Conservation (phyloP, 1,284 basidiomycete species). For the Pseudozyma pruni region DNA sequence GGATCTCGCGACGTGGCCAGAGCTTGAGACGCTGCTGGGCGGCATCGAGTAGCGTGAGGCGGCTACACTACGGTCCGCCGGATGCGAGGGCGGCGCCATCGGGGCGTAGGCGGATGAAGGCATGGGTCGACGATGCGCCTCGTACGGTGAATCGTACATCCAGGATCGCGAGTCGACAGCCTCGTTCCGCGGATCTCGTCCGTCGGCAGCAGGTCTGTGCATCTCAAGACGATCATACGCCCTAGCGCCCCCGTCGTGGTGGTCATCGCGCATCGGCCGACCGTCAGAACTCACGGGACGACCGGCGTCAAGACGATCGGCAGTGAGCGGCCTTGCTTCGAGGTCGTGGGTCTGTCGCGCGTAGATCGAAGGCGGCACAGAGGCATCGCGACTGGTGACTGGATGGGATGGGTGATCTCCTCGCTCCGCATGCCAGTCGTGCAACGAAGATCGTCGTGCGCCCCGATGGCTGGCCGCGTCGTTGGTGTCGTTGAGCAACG, state of each 20-base stretch:
- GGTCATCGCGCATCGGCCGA: slow-evolving; percentile 8
- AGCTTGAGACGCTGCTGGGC: slow-evolving; percentile 15
- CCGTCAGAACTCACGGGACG: slow-evolving; percentile 19
- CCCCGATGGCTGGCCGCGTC: slow-evolving; percentile 8
- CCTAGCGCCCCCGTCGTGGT: slow-evolving; percentile 9
- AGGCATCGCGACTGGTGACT: slow-evolving; percentile 20
- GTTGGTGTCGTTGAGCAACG: slow-evolving; percentile 51
- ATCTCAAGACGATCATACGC: slow-evolving; percentile 23
- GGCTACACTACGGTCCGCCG: slow-evolving; percentile 26
- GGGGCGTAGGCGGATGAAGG: slow-evolving; percentile 24
- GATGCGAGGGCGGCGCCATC: slow-evolving; percentile 44
- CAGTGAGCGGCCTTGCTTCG: slow-evolving; percentile 28
- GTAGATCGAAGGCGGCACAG: slow-evolving; percentile 25
- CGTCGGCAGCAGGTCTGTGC: slow-evolving; percentile 14
- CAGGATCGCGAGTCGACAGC: slow-evolving; percentile 20
- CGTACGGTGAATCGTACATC: slow-evolving; percentile 39
- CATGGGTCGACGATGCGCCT: slow-evolving; percentile 27
- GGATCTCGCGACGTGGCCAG: slow-evolving; percentile 21
- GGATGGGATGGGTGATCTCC: slow-evolving; percentile 3
- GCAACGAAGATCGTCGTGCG: slow-evolving; percentile 37
- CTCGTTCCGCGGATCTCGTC: slow-evolving; percentile 16
- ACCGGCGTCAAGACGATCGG: slow-evolving; percentile 12
- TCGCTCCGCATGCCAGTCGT: slow-evolving; percentile 49
- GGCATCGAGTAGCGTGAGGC: slow-evolving; percentile 40
- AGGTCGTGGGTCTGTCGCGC: slow-evolving; percentile 13